Conservation (phyloP, 805 yeast genomes). For the Saturnispora dispora region DNA sequence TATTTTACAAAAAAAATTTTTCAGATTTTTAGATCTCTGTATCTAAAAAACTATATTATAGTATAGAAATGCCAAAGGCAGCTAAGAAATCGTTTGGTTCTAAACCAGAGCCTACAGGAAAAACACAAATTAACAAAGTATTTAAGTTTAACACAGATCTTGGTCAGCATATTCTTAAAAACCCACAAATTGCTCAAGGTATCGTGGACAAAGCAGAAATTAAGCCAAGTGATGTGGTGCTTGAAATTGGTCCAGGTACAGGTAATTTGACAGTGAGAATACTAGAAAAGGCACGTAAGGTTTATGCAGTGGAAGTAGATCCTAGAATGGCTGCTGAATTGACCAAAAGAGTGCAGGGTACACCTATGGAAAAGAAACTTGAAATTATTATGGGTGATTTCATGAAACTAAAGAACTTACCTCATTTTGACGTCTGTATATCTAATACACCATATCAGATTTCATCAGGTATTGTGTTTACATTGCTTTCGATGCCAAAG, state of each 20-base stretch:
- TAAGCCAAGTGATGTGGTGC: conserved; percentile 83
- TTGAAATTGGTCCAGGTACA: conserved; percentile 99
- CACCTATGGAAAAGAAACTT: conserved; percentile 84
- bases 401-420: conserved; percentile 81
- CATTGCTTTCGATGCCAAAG: conserved; percentile 76
- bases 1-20: neutral
- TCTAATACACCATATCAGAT: conserved; percentile 97
- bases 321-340: conserved; percentile 99
- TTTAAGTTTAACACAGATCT: conserved; percentile 95
- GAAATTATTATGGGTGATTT: conserved; percentile 92
- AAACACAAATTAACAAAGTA: conserved; percentile 67
- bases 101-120: conserved; percentile 48
- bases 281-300: conserved; percentile 84
- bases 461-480: conserved; percentile 93
- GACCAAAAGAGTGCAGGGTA: conserved; percentile 94
- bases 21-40: neutral
- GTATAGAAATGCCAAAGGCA: conserved; percentile 46
- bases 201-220: conserved; percentile 94
- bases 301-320: conserved; percentile 96
- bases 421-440: conserved; percentile 91
- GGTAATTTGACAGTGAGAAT: conserved; percentile 94
- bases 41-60: neutral
- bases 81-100: conserved; percentile 53
- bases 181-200: conserved; percentile 95
- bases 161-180: conserved; percentile 94